Evolutionary conservation across 2,329 filamentous ascomycete genomes (phyloP).

Genomic region (Calonectria leucothoes): DNA sequence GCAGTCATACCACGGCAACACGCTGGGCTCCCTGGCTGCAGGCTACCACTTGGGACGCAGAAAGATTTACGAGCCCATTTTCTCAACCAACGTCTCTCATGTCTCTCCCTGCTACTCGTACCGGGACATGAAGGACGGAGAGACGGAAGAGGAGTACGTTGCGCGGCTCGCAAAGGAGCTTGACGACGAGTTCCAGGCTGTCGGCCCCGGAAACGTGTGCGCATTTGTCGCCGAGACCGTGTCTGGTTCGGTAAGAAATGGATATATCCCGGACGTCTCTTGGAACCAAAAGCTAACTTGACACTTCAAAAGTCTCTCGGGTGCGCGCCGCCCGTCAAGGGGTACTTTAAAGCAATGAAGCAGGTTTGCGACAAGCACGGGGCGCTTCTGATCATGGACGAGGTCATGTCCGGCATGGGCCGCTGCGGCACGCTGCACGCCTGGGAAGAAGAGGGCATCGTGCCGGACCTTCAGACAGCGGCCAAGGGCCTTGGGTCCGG

Average conservation of each 20-base stretch:
- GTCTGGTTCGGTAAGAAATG: constrained; percentile 32
- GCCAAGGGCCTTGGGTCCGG: constrained; percentile 70
- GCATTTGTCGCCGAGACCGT: constrained; percentile 36
- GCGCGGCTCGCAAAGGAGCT: constrained; percentile 26
- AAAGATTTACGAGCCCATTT: constrained; percentile 40
- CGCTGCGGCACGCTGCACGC: constrained; percentile 71
- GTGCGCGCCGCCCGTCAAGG: constrained; percentile 39
- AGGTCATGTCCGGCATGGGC: constrained; percentile 78
- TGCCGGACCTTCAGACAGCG: constrained; percentile 73
- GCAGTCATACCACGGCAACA: constrained; percentile 36
- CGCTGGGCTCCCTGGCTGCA: constrained; percentile 16
- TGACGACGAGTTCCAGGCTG: constrained; percentile 28
- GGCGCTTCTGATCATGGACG: constrained; percentile 66
- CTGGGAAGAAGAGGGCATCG: constrained; percentile 67
- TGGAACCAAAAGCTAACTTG: constrained; percentile 29
- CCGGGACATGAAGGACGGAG: constrained; percentile 34
- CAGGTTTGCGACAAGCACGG: constrained; percentile 66
- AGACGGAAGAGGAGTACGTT: constrained; percentile 48
- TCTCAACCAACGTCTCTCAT: constrained; percentile 39
- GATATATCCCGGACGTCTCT: fast-evolving
- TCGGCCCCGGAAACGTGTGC: constrained; percentile 32
- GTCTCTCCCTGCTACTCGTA: constrained; percentile 43
- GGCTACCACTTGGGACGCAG: constrained; percentile 36
- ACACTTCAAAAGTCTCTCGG: constrained; percentile 25
- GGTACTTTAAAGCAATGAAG: constrained; percentile 65